These are phyloP conservation scores for Sporothrix humicola DNA, from an alignment of 2,329 filamentous ascomycete genomes.

Conservation along the genomic window DNA sequence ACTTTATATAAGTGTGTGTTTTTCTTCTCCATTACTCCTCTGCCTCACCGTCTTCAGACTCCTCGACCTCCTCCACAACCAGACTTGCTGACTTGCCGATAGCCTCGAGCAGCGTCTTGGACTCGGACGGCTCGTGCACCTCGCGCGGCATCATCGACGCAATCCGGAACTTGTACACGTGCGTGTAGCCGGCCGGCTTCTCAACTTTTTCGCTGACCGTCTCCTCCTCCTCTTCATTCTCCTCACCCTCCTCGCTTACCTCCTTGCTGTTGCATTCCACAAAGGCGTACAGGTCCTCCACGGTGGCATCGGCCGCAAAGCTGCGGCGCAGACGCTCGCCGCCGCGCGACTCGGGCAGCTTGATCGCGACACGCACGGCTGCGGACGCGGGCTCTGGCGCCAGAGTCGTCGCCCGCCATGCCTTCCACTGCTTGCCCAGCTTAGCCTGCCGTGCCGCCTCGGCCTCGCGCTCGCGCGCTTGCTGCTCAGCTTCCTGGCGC, in stretches of 20 bases:
- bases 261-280: slow-evolving; percentile 85
- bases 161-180: slow-evolving; percentile 83
- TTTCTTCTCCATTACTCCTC: not conserved
- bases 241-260: slow-evolving; percentile 43
- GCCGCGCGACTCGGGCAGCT: slow-evolving; percentile 64
- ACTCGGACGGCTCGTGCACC: slow-evolving; percentile 73
- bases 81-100: slow-evolving; percentile 86
- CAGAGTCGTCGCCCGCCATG: slow-evolving; percentile 75
- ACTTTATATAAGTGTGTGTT: not conserved
- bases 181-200: slow-evolving; percentile 72
- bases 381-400: slow-evolving; percentile 64
- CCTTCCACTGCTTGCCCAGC: slow-evolving; percentile 66
- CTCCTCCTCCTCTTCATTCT: slow-evolving; percentile 40
- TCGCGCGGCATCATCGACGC: slow-evolving; percentile 84
- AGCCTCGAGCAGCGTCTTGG: slow-evolving; percentile 69
- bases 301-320: slow-evolving; percentile 69
- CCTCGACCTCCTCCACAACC: slow-evolving; percentile 72
- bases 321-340: slow-evolving; percentile 74
- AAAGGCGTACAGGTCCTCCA: slow-evolving; percentile 95
- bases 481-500: slow-evolving; percentile 58
- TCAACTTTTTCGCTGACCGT: slow-evolving; percentile 49
- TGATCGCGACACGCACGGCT: slow-evolving; percentile 71
- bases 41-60: slow-evolving; percentile 25
- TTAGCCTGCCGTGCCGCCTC: slow-evolving; percentile 59
- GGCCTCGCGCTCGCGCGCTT: slow-evolving; percentile 64